Conservation (phyloP, 305 asterid species). For the Euphrasia arctica region DNA sequence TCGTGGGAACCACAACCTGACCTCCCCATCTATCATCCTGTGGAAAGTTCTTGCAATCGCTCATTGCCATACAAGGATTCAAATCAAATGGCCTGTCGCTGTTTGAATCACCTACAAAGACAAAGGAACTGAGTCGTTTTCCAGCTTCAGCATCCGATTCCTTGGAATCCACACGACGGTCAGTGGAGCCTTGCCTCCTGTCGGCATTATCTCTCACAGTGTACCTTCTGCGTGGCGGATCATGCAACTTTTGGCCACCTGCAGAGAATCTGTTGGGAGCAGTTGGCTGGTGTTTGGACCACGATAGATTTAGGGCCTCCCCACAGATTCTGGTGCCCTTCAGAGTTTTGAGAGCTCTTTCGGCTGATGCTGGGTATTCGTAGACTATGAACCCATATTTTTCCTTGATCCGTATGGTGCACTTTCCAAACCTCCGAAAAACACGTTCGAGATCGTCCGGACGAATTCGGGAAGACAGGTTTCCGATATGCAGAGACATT, state of each 20-base stretch:
- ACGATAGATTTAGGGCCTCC: constrained; percentile 45
- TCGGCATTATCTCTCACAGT: constrained; percentile 29
- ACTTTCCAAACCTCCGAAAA: constrained; percentile 59
- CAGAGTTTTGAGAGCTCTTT: constrained; percentile 51
- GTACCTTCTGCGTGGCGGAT: constrained; percentile 33
- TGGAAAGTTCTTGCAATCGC: constrained; percentile 24
- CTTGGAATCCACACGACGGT: constrained; percentile 26
- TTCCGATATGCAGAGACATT: constrained; percentile 67
- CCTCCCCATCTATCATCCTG: constrained; percentile 47
- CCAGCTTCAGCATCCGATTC: constrained; percentile 25
- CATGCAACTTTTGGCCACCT: constrained; percentile 32
- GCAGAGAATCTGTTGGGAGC: constrained; percentile 31
- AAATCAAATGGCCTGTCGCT: constrained; percentile 20
- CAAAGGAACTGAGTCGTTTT: constrained; percentile 27
- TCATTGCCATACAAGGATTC: constrained; percentile 25
- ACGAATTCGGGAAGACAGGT: constrained; percentile 42
- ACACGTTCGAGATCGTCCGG: constrained; percentile 47
- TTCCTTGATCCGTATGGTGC: constrained; percentile 47
- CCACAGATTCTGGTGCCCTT: constrained; percentile 61
- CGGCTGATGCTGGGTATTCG: constrained; percentile 54
- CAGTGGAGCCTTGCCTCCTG: constrained; percentile 29
- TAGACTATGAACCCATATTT: constrained; percentile 57
- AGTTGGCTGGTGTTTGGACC: constrained; percentile 64
- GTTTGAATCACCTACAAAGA: constrained; percentile 29
- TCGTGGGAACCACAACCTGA: constrained; percentile 28